Conservation (phyloP, 1,139 yeast genomes). For the Eremothecium gossypii region DNA sequence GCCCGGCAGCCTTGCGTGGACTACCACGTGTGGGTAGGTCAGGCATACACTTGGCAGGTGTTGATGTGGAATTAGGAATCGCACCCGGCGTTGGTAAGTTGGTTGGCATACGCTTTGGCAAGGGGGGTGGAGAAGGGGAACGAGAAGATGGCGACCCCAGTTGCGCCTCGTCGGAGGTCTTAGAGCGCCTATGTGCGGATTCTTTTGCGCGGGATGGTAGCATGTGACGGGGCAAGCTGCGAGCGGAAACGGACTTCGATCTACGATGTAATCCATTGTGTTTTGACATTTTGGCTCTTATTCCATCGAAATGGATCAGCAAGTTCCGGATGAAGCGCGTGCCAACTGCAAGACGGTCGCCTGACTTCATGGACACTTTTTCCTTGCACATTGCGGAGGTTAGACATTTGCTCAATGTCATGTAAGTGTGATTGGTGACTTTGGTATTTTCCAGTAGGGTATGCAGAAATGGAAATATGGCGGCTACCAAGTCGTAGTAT, state of each 20-base stretch:
- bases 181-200: not conserved
- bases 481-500: constrained; percentile 30
- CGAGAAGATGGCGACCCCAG: not conserved
- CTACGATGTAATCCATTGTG: not conserved
- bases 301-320: constrained; percentile 37
- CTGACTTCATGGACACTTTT: constrained; percentile 36
- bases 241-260: constrained; percentile 1
- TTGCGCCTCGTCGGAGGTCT: not conserved
- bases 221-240: not conserved
- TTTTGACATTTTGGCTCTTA: not conserved
- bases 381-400: constrained; percentile 47
- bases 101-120: not conserved
- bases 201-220: not conserved
- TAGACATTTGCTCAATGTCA: constrained; percentile 40
- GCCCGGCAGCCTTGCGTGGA: not conserved
- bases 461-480: constrained; percentile 36
- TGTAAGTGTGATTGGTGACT: constrained; percentile 39
- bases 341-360: constrained; percentile 41
- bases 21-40: not conserved
- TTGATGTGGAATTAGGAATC: not conserved
- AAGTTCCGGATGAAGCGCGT: constrained; percentile 43
- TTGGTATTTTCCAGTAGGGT: constrained; percentile 30
- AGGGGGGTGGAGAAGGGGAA: constrained; percentile 1
- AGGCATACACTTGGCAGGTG: too few species aligned
- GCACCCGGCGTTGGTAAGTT: not conserved